Percentiles rank a stretch among this genome's conserved stretches.
Conservation (phyloP, 179 eudicot genomes). For the Beta macrorhiza region DNA sequence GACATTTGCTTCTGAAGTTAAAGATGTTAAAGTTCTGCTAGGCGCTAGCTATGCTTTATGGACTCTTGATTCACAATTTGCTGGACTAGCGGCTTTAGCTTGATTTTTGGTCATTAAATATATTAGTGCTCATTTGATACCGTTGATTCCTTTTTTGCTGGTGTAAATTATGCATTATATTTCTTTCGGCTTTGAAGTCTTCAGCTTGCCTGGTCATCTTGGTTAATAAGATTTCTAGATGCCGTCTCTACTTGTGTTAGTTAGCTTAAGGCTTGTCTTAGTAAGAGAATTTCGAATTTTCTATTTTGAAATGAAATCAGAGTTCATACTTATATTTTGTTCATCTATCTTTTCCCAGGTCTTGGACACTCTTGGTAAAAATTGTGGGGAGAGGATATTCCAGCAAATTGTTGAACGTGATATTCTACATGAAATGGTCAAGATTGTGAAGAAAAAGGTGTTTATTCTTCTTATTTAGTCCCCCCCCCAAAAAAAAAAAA, state of each 20-base stretch:
- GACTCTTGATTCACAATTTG: too few relatives aligned
- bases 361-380: conserved; percentile 84
- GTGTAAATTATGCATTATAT: neutral
- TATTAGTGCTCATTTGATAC: neutral
- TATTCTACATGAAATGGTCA: conserved; percentile 90
- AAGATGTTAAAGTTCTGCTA: too few relatives aligned
- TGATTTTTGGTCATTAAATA: neutral
- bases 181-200: neutral
- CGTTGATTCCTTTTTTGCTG: neutral
- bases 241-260: neutral
- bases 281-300: neutral
- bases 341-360: conserved; percentile 43
- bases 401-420: conserved; percentile 88
- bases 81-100: neutral
- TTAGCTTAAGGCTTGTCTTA: neutral
- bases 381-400: conserved; percentile 80
- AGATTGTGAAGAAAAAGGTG: conserved; percentile 93
- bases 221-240: conserved; percentile 8
- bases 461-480: neutral
- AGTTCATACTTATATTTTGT: conserved; percentile 2
- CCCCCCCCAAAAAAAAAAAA: too few relatives aligned
- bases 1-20: too few relatives aligned
- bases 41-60: too few relatives aligned
- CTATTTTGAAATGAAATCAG: neutral
- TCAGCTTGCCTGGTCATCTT: neutral